Conservation (phyloP, 148 eudicot species). For the Silene latifolia region DNA sequence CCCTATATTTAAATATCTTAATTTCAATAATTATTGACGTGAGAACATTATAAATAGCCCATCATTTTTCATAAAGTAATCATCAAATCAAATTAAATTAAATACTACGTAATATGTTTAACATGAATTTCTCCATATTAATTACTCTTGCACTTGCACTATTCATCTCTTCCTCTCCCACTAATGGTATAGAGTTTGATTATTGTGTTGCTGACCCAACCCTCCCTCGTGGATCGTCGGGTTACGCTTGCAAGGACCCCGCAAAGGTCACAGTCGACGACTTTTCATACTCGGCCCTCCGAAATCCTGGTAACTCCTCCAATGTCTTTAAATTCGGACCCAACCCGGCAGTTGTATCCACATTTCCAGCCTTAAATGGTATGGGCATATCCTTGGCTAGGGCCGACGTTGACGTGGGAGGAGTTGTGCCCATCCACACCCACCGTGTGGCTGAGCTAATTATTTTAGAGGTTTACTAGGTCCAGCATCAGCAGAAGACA, state of each 20-base stretch:
- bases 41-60: not conserved
- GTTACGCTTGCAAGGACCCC: conserved; percentile 2
- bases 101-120: not conserved
- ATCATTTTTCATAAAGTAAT: not conserved
- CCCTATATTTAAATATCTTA: not conserved
- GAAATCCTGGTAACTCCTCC: not conserved
- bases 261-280: not conserved
- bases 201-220: not conserved
- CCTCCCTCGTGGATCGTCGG: not conserved
- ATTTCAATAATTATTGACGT: too few relatives aligned
- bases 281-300: not conserved
- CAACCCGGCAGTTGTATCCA: not conserved
- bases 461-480: too few relatives aligned
- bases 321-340: not conserved
- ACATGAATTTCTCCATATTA: not conserved
- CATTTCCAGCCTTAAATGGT: not conserved
- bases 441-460: not conserved
- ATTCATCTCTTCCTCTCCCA: not conserved
- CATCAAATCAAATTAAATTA: too few relatives aligned
- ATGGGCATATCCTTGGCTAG: not conserved
- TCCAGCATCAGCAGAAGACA: too few relatives aligned
- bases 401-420: conserved; percentile 3
- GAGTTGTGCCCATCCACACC: not conserved
- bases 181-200: not conserved
- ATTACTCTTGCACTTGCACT: not conserved